Conservation (phyloP, 805 yeast genomes). For the Isabelozyma gotoi region DNA sequence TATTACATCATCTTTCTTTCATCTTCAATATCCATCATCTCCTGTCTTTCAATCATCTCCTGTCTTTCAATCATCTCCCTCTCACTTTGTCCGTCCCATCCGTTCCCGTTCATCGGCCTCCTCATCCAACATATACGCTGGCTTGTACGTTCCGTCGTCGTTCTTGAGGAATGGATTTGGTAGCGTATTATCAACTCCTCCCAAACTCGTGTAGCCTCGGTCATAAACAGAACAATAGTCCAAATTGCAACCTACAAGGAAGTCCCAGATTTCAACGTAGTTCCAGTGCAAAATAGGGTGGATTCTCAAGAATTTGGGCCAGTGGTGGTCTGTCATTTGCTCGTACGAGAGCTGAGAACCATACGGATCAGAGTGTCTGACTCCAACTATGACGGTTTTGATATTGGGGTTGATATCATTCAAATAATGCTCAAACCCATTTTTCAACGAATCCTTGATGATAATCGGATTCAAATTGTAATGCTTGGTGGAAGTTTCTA, state of each 20-base stretch:
- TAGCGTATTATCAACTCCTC: constrained; percentile 70
- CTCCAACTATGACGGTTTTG: constrained; percentile 84
- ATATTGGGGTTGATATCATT: constrained; percentile 45
- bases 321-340: constrained; percentile 80
- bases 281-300: constrained; percentile 92
- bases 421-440: constrained; percentile 69
- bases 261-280: constrained; percentile 82
- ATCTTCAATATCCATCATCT: too few relatives aligned
- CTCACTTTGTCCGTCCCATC: constrained; percentile 31
- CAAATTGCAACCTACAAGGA: constrained; percentile 56
- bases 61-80: too few relatives aligned
- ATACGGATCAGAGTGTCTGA: constrained; percentile 84
- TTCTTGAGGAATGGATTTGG: constrained; percentile 59
- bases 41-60: too few relatives aligned
- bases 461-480: constrained; percentile 55
- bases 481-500: constrained; percentile 48
- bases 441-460: constrained; percentile 53
- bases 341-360: constrained; percentile 58
- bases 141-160: constrained; percentile 33
- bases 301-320: constrained; percentile 85
- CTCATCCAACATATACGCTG: constrained; percentile 60
- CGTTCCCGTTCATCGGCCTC: constrained; percentile 59
- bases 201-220: constrained; percentile 84
- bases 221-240: constrained; percentile 79
- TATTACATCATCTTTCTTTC: too few relatives aligned